Evolutionary conservation across 2,329 filamentous ascomycete genomes (phyloP).

Genomic region (Penicillium corylophilum): DNA sequence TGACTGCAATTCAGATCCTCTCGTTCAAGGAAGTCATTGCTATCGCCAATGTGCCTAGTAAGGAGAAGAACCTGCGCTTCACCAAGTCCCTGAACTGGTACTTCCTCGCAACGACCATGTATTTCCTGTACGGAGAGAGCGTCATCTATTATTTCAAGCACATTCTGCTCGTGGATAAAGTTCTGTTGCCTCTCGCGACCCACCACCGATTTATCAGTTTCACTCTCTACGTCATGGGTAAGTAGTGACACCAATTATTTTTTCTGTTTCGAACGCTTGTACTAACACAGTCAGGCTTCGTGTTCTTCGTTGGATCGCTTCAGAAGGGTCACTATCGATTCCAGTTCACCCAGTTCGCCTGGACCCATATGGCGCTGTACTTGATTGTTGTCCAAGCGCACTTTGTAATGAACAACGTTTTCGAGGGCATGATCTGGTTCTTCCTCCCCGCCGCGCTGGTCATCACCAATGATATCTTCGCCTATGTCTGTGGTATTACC

Average conservation of each 20-base stretch:
- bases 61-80: constrained; percentile 84
- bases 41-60: constrained; percentile 90
- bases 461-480: constrained; percentile 98
- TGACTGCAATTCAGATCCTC: constrained; percentile 91
- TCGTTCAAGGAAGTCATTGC: constrained; percentile 99
- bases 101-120: constrained; percentile 98
- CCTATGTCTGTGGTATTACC: constrained; percentile 95
- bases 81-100: constrained; percentile 99
- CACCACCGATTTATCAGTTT: constrained; percentile 99
- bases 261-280: not conserved
- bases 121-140: constrained; percentile 97
- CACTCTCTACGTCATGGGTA: constrained; percentile 94
- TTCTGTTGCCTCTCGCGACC: constrained; percentile 87
- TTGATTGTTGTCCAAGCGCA: constrained; percentile 97
- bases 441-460: constrained; percentile 92
- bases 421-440: constrained; percentile 99
- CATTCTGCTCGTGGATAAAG: constrained; percentile 89
- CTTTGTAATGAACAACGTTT: constrained; percentile 99
- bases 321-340: constrained; percentile 97
- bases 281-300: constrained; percentile 66
- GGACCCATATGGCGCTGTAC: constrained; percentile 99
- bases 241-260: constrained; percentile 31
- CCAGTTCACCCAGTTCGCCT: constrained; percentile 98
- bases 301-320: constrained; percentile 94
- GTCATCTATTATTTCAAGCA: constrained; percentile 99